Evolutionary conservation across 768 basidiomycete genomes (phyloP).

Genomic region (Trametopsis cervina): DNA sequence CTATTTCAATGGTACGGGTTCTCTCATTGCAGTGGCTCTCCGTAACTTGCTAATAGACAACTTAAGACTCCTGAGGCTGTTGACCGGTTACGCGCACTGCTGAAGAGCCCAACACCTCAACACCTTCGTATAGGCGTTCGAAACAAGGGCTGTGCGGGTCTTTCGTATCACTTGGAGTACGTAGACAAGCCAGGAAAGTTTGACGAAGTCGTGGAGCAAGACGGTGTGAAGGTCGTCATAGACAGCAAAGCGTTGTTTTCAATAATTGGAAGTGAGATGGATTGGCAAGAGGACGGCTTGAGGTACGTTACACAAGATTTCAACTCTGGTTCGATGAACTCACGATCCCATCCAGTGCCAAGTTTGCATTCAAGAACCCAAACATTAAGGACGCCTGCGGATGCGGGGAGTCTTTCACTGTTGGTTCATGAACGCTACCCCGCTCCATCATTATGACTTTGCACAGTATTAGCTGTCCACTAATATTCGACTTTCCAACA

Average conservation of each 20-base stretch:
- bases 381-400: slow-evolving; percentile 95
- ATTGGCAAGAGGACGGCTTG: slow-evolving; percentile 90
- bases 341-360: slow-evolving; percentile 42
- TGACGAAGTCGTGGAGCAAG: slow-evolving; percentile 95
- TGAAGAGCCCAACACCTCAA: slow-evolving; percentile 81
- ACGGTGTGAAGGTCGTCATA: slow-evolving; percentile 88
- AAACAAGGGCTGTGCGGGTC: slow-evolving; percentile 95
- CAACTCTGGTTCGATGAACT: not conserved
- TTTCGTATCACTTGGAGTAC: slow-evolving; percentile 90
- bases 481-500: too few species aligned
- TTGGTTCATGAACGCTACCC: slow-evolving; percentile 33
- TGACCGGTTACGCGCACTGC: slow-evolving; percentile 58
- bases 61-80: slow-evolving; percentile 76
- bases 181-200: slow-evolving; percentile 86
- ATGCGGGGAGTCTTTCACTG: slow-evolving; percentile 88
- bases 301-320: slow-evolving; percentile 46
- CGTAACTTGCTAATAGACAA: not conserved
- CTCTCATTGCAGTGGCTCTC: not conserved
- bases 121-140: slow-evolving; percentile 92
- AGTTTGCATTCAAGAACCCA: slow-evolving; percentile 82
- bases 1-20: slow-evolving; percentile 55
- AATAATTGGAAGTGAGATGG: slow-evolving; percentile 99
- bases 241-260: slow-evolving; percentile 96
- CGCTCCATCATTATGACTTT: too few species aligned
- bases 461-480: too few species aligned